Evolutionary conservation across 805 yeast species (phyloP).

Genomic region (Wilhelminamyces savonicus): DNA sequence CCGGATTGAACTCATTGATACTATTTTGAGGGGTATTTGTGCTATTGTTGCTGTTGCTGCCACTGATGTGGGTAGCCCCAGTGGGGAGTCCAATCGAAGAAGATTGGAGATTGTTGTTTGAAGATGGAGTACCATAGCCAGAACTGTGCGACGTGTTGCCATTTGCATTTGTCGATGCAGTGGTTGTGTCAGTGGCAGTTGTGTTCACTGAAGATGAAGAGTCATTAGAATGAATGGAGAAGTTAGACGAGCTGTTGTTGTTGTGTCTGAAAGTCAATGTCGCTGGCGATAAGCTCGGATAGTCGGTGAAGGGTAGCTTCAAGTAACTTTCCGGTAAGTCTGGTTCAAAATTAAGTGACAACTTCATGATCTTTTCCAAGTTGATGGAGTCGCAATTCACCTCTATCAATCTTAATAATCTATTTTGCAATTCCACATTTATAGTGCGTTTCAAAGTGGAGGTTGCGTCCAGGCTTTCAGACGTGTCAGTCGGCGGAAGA

Average conservation of each 20-base stretch:
- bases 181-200: not conserved
- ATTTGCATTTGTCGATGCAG: too few species aligned
- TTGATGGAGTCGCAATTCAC: conserved; percentile 38
- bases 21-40: not conserved
- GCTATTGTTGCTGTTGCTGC: not conserved
- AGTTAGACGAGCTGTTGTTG: conserved; percentile 11
- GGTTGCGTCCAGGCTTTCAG: conserved; percentile 1
- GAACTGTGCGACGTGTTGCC: too few species aligned
- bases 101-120: not conserved
- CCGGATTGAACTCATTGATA: conserved; percentile 10
- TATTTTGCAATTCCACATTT: conserved; percentile 22
- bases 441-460: not conserved
- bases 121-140: too few species aligned
- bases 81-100: not conserved
- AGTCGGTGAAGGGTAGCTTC: conserved; percentile 3
- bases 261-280: conserved; percentile 2
- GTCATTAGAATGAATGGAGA: conserved; percentile 20
- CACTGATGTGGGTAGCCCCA: not conserved
- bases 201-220: conserved; percentile 10
- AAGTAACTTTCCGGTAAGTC: conserved; percentile 38
- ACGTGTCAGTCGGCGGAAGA: conserved; percentile 9
- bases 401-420: conserved; percentile 41
- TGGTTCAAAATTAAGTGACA: conserved; percentile 63
- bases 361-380: conserved; percentile 51
- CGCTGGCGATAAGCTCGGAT: not conserved